These are phyloP conservation scores for Leucaena leucocephala DNA, from an alignment of 306 rosid species.

Conservation along the genomic window DNA sequence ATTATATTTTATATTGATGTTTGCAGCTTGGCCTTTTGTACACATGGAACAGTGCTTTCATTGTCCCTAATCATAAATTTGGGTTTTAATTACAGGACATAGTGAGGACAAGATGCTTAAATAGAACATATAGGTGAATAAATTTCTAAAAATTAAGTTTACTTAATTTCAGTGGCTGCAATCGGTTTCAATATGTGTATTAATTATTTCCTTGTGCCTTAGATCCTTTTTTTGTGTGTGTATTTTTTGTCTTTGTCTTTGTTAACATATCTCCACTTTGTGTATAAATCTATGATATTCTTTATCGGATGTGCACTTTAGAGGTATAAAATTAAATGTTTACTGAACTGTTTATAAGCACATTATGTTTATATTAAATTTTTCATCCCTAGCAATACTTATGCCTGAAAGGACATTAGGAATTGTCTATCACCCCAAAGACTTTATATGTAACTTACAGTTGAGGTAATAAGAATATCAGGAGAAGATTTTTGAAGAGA, in stretches of 20 bases:
- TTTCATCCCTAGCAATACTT: constrained; percentile 23
- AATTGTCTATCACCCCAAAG: constrained; percentile 17
- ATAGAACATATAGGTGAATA: not conserved
- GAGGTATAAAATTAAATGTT: not conserved
- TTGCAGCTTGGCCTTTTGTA: not conserved
- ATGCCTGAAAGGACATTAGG: constrained; percentile 23
- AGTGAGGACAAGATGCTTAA: not conserved
- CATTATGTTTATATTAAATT: not conserved
- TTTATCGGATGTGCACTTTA: constrained; percentile 11
- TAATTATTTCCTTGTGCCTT: no score
- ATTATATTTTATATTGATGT: not conserved
- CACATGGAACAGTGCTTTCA: not conserved
- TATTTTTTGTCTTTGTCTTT: no score
- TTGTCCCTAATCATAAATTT: constrained; percentile 9
- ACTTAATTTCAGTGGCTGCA: not conserved
- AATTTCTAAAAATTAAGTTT: no score
- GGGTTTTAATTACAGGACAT: not conserved
- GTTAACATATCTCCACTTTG: not conserved
- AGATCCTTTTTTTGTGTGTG: no score
- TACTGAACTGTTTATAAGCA: constrained; percentile 6
- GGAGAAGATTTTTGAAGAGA: not conserved
- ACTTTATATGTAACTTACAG: constrained; percentile 21
- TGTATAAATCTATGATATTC: not conserved
- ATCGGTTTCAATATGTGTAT: constrained; percentile 26
- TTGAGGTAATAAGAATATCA: not conserved